Percentiles rank a stretch among this genome's conserved stretches.
Conservation (phyloP, 192 early-diverging fungal genomes). For the Tieghemiomyces parasiticus region DNA sequence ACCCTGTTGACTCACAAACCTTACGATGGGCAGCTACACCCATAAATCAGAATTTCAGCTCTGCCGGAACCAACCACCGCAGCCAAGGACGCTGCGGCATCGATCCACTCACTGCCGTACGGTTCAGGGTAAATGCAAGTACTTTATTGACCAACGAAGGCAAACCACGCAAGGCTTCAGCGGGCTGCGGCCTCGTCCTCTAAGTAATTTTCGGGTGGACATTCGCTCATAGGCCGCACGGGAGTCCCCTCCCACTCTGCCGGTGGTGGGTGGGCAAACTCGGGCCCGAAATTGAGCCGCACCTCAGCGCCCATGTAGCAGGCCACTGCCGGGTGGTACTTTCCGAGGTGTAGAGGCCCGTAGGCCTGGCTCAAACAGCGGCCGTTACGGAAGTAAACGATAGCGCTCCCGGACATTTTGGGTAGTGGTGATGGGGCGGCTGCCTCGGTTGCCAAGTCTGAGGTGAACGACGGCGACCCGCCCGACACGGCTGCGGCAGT, state of each 20-base stretch:
- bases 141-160: too few relatives aligned
- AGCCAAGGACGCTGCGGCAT: too few relatives aligned
- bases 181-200: background rate
- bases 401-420: slow-evolving; percentile 33
- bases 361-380: slow-evolving; percentile 46
- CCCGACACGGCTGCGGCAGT: too few relatives aligned
- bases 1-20: too few relatives aligned
- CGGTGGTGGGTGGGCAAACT: slow-evolving; percentile 42
- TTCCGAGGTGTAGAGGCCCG: slow-evolving; percentile 45
- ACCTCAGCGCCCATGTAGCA: slow-evolving; percentile 44
- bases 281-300: slow-evolving; percentile 52
- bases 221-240: background rate
- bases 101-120: too few relatives aligned
- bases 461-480: background rate
- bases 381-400: slow-evolving; percentile 53
- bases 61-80: too few relatives aligned
- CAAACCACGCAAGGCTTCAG: too few relatives aligned
- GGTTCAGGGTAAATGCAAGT: too few relatives aligned
- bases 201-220: slow-evolving; percentile 1
- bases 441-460: too few relatives aligned
- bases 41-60: too few relatives aligned
- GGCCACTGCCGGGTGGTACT: slow-evolving; percentile 65
- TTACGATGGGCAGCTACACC: too few relatives aligned
- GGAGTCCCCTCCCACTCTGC: slow-evolving; percentile 19
- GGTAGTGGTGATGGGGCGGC: slow-evolving; percentile 25